Conservation (phyloP, 495 filamentous ascomycete genomes). For the Penicillium simplicissimum region DNA sequence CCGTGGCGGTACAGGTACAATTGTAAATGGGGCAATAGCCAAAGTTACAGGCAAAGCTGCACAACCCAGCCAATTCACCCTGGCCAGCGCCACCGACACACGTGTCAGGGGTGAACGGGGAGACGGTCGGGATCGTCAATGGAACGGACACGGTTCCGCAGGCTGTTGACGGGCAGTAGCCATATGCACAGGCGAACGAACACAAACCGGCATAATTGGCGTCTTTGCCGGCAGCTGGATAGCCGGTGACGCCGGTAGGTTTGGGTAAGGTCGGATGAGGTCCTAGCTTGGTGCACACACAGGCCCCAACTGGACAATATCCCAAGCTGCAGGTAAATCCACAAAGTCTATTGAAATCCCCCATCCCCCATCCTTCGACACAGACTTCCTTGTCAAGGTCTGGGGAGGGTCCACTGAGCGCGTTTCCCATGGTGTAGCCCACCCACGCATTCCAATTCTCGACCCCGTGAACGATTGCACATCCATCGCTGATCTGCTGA, state of each 20-base stretch:
- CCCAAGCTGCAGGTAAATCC: constrained; percentile 17
- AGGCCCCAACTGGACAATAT: constrained; percentile 22
- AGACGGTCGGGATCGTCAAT: neutral
- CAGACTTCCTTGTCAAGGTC: neutral
- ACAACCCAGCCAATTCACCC: constrained; percentile 16
- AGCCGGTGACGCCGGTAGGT: neutral
- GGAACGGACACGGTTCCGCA: neutral
- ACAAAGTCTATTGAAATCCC: constrained; percentile 25
- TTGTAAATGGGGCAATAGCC: constrained; percentile 20
- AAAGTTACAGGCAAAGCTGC: constrained; percentile 15
- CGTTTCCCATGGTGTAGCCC: neutral
- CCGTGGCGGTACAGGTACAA: constrained; percentile 15
- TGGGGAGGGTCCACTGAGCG: neutral
- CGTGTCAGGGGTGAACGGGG: neutral
- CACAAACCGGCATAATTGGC: neutral
- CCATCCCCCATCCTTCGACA: neutral
- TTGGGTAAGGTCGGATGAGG: neutral
- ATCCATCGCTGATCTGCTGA: neutral
- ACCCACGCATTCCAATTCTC: neutral
- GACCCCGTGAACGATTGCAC: neutral
- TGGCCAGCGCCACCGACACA: constrained; percentile 4
- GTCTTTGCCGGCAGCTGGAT: neutral
- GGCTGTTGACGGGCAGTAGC: neutral
- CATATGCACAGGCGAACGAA: neutral
- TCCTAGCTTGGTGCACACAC: neutral